phyloP scores from a whole-genome alignment of 345 rosid species.

The Nasturtium officinale region DNA sequence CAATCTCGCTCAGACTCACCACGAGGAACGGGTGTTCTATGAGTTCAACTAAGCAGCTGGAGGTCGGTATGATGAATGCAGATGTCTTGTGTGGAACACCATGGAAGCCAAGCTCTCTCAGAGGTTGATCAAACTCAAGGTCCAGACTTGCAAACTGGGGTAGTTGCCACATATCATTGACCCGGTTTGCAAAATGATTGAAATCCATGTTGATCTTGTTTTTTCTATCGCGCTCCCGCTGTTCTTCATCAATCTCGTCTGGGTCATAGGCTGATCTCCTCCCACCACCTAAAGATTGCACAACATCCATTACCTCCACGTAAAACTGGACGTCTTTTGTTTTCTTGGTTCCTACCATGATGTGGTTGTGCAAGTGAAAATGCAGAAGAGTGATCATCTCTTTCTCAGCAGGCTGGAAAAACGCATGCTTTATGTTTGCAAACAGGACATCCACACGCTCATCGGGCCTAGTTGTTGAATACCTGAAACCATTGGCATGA shows the following conservation, averaged over 20 bases:
- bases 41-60: slow-evolving; percentile 88
- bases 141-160: slow-evolving; percentile 75
- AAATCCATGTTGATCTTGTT: slow-evolving; percentile 89
- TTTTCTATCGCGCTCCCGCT: slow-evolving; percentile 83
- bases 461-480: slow-evolving; percentile 72
- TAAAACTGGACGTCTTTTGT: slow-evolving; percentile 94
- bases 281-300: slow-evolving; percentile 85
- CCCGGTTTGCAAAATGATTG: slow-evolving; percentile 76
- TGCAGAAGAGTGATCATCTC: slow-evolving; percentile 89
- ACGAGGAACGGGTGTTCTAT: slow-evolving; percentile 82
- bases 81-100: slow-evolving; percentile 87
- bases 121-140: slow-evolving; percentile 96
- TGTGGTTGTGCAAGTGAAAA: slow-evolving; percentile 90
- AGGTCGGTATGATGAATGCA: slow-evolving; percentile 85
- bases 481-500: slow-evolving; percentile 81
- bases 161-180: slow-evolving; percentile 86
- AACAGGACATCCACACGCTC: slow-evolving; percentile 88
- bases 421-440: slow-evolving; percentile 83
- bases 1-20: slow-evolving; percentile 83
- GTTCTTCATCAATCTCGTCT: slow-evolving; percentile 93
- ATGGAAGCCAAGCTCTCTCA: slow-evolving; percentile 90
- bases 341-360: slow-evolving; percentile 92
- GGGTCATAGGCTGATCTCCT: slow-evolving; percentile 96
- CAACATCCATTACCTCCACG: slow-evolving; percentile 92
- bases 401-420: slow-evolving; percentile 95